Evolutionary conservation across 768 basidiomycete genomes (phyloP).

Genomic region (Suillus variegatus): DNA sequence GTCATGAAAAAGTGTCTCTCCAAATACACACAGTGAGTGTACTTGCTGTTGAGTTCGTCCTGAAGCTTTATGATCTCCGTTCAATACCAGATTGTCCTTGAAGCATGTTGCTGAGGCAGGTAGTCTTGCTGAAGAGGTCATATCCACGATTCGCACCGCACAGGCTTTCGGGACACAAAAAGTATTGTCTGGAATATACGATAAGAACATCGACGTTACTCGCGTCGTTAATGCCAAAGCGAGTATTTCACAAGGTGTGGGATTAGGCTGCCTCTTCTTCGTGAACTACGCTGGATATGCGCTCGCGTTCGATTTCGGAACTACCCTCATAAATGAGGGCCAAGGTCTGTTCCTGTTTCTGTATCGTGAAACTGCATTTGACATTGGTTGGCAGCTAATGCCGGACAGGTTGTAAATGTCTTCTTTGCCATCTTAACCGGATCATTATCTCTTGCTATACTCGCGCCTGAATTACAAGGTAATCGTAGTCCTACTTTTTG

Average conservation of each 20-base stretch:
- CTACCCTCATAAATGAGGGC: constrained; percentile 44
- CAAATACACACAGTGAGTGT: constrained; percentile 28
- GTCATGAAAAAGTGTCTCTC: constrained; percentile 39
- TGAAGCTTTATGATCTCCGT: not conserved
- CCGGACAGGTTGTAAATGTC: constrained; percentile 55
- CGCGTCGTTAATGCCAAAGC: constrained; percentile 35
- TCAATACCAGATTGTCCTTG: constrained; percentile 34
- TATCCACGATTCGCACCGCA: constrained; percentile 54
- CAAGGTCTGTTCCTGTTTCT: constrained; percentile 20
- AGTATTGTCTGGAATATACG: constrained; percentile 44
- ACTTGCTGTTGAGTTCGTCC: not conserved
- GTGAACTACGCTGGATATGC: constrained; percentile 45
- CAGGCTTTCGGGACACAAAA: constrained; percentile 57
- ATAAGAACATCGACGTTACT: constrained; percentile 39
- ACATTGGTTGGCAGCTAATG: constrained; percentile 24
- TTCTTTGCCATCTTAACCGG: constrained; percentile 53
- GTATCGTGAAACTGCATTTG: not conserved
- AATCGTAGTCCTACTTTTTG: not conserved
- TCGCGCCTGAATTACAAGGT: constrained; percentile 54
- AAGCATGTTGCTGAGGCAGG: constrained; percentile 47
- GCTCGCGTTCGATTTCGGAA: constrained; percentile 49
- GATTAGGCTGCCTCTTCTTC: constrained; percentile 49
- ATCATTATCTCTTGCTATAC: constrained; percentile 53
- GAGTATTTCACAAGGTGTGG: constrained; percentile 37
- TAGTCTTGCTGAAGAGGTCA: constrained; percentile 60